phyloP scores from a whole-genome alignment of 139 green algal species.

The Klebsormidium nitens region DNA sequence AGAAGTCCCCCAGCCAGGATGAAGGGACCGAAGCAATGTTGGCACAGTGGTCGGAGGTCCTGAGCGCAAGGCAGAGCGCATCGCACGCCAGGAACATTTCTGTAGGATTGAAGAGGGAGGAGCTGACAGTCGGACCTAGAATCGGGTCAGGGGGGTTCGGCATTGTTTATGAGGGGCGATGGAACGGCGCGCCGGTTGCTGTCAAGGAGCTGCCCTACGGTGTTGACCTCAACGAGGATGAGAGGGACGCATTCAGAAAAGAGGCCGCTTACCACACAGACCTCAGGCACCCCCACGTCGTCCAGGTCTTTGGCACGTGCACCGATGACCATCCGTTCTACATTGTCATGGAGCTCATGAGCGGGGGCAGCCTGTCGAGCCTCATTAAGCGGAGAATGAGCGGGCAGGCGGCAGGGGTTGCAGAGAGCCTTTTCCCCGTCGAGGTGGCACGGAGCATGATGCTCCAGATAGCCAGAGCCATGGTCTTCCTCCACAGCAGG shows the following conservation, averaged over 20 bases:
- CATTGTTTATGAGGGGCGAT: not conserved
- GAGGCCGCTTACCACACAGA: not conserved
- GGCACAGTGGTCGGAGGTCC: no score
- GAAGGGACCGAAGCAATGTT: no score
- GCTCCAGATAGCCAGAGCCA: constrained; percentile 5
- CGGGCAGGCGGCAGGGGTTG: no score
- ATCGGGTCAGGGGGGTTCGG: not conserved
- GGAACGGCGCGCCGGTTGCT: not conserved
- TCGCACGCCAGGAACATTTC: no score
- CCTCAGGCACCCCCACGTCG: not conserved
- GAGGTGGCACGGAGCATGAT: not conserved
- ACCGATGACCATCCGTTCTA: not conserved
- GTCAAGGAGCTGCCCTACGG: not conserved
- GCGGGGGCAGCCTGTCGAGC: not conserved
- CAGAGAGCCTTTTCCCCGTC: no score
- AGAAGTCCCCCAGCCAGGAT: no score
- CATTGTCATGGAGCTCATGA: not conserved
- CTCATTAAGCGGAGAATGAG: not conserved
- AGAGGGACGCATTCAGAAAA: not conserved
- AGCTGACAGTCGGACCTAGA: not conserved
- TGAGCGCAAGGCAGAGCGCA: no score
- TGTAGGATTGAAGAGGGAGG: no score
- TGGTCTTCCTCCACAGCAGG: constrained; percentile 22
- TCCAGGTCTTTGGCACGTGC: not conserved
- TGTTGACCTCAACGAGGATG: not conserved